A percentile compares a stretch with the other conserved stretches of the same genome.
phyloP scores from a whole-genome alignment of 2,329 filamentous ascomycete genomes.

The Calycina marina region DNA sequence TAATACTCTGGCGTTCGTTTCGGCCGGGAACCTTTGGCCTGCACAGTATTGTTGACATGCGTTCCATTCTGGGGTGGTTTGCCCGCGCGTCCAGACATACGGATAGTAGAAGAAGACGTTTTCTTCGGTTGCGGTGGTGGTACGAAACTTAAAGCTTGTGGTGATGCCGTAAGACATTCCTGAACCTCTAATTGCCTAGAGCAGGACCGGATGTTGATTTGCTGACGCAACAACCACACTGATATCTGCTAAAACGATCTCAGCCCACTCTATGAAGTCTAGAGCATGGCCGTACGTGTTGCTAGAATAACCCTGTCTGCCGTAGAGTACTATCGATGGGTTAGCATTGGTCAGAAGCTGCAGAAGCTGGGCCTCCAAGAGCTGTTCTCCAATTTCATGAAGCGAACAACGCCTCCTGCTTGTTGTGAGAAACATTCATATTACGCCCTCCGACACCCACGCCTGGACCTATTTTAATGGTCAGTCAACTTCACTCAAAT shows the following conservation, averaged over 20 bases:
- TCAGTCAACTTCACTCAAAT: too few relatives aligned
- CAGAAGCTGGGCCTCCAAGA: not conserved
- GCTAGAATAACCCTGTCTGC: not conserved
- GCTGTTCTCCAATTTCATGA: too few relatives aligned
- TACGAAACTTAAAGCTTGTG: not conserved
- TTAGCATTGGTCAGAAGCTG: not conserved
- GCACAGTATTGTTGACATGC: conserved; percentile 3
- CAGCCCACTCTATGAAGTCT: not conserved
- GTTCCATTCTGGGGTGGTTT: conserved; percentile 1
- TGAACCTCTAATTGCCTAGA: not conserved
- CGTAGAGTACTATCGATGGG: not conserved
- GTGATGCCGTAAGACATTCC: not conserved
- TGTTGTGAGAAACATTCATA: too few relatives aligned
- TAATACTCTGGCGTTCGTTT: not conserved
- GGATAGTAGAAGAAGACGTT: conserved; percentile 5
- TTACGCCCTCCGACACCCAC: too few relatives aligned
- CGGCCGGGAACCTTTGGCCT: too few relatives aligned
- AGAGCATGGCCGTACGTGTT: not conserved
- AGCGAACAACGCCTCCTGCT: too few relatives aligned
- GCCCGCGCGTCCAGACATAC: conserved; percentile 1
- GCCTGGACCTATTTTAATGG: too few relatives aligned
- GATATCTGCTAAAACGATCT: not conserved
- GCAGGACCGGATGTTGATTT: not conserved
- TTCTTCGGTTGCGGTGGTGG: conserved; percentile 1
- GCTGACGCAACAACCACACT: not conserved